These are phyloP conservation scores for Rubia tinctorum DNA, from an alignment of 305 asterid species.

Conservation along the genomic window DNA sequence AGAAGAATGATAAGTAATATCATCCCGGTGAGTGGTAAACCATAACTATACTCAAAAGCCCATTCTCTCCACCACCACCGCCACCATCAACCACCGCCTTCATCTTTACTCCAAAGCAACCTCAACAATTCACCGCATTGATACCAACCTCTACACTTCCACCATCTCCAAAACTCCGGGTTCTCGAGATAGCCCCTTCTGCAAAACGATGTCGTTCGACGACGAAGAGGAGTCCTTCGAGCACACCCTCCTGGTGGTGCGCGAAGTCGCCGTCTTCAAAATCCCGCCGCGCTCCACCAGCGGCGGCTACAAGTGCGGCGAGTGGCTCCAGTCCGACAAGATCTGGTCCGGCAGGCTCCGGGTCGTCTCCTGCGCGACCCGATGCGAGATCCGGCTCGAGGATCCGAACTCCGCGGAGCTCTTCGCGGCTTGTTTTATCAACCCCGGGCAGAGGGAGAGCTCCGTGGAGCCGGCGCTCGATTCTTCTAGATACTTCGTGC, in stretches of 20 bases:
- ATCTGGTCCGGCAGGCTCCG: constrained; percentile 98
- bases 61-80: neutral
- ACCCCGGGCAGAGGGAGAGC: constrained; percentile 72
- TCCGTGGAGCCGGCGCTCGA: constrained; percentile 83
- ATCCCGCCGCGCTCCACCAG: constrained; percentile 93
- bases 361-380: constrained; percentile 67
- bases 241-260: constrained; percentile 91
- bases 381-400: constrained; percentile 96
- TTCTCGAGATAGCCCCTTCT: neutral
- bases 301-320: constrained; percentile 98
- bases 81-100: constrained; percentile 9
- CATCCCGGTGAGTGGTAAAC: constrained; percentile 2
- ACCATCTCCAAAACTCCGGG: too few relatives aligned
- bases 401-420: constrained; percentile 89
- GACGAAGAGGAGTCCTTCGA: constrained; percentile 87
- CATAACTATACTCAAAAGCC: neutral
- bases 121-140: constrained; percentile 9
- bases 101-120: constrained; percentile 10
- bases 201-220: constrained; percentile 59
- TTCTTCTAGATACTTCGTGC: constrained; percentile 78
- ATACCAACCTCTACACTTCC: neutral
- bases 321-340: constrained; percentile 97
- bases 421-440: constrained; percentile 82
- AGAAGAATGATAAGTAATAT: neutral
- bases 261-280: constrained; percentile 86